Base-by-base conservation (phyloP, 2,329 filamentous ascomycete species). In the Calonectria henricotiae region DNA sequence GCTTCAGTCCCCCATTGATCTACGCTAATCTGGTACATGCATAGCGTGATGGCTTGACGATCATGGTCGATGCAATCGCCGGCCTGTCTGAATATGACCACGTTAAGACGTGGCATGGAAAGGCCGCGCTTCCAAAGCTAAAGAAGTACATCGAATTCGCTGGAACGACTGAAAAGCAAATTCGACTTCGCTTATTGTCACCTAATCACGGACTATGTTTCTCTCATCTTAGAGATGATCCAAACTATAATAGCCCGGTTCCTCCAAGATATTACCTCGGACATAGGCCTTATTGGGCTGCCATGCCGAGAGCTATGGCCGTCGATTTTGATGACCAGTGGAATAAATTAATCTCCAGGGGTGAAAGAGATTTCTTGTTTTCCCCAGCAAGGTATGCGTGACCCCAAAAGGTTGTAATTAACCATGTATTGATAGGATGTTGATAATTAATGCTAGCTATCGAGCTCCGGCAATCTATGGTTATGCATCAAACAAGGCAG, bases 401-500 rank as follows among this genome's bases (percentile, higher is more conserved):
- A 43, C 1, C 7, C 17, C 8, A 20, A 43, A 43, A 8, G 20
- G 2, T 15, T 15, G 1, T 2, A 23, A 15, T 0, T 20, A 20
- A 5, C 11, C n/a, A 4, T 13, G 5, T 7, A 54, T 6, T 8
- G n/a, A 37, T 5, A 6, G n/a, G 1, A 7, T 23, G 12, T n/a
- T 55, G 12, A 55, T n/a, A 1, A 6, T 20, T 5, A 12, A 8
- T 3, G 3, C 32, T 9, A 62, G 47, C 4, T 69, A 69, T 32
- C 62, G 62, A 0, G 67, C 67, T 23, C 67, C 67, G 5, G 67
- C 67, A 1, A 66, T 69, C 11, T 55, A 60, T 20, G 67, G 67
- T 3, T 66, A 69, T 8, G 67, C 51, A 1, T 35, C 39, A 2
- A 47, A 49, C 23, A 47, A 69, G 27, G 61, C 65, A 6, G 67